Evolutionary conservation across 225 moss, liverwort and hornwort genomes (phyloP).

Genomic region (Polytrichum formosum): DNA sequence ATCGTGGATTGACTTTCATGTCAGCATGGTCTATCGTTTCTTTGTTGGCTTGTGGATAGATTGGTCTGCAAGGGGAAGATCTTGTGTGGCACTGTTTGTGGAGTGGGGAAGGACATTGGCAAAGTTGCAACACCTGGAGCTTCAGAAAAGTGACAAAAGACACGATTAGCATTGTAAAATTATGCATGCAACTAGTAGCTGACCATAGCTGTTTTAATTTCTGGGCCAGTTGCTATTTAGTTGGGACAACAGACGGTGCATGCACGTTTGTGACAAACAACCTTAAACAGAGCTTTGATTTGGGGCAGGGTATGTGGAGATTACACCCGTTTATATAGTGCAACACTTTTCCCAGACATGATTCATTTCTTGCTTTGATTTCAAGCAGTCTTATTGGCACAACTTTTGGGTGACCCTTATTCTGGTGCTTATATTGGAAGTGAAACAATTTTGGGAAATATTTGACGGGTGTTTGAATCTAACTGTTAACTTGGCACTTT

Average conservation of each 20-base stretch:
- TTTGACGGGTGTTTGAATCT: neutral
- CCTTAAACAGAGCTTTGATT: no score
- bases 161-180: constrained; percentile 34
- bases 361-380: constrained; percentile 29
- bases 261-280: neutral
- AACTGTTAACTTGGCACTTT: no score
- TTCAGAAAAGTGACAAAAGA: constrained; percentile 20
- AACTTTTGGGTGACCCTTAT: constrained; percentile 15
- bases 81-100: constrained; percentile 21
- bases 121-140: constrained; percentile 7
- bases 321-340: constrained; percentile 22
- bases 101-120: neutral
- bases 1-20: constrained; percentile 16
- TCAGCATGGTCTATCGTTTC: constrained; percentile 28
- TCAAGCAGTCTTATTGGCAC: constrained; percentile 23
- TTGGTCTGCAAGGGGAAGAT: constrained; percentile 26
- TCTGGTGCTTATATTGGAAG: constrained; percentile 25
- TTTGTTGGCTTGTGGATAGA: constrained; percentile 60
- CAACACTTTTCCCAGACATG: constrained; percentile 29
- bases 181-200: constrained; percentile 34
- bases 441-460: constrained; percentile 14
- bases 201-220: constrained; percentile 10
- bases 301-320: neutral
- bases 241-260: neutral
- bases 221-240: constrained; percentile 5